Evolutionary conservation across 352 stramenopile genomes (phyloP).

Genomic region (Elongisporangium anandrum): DNA sequence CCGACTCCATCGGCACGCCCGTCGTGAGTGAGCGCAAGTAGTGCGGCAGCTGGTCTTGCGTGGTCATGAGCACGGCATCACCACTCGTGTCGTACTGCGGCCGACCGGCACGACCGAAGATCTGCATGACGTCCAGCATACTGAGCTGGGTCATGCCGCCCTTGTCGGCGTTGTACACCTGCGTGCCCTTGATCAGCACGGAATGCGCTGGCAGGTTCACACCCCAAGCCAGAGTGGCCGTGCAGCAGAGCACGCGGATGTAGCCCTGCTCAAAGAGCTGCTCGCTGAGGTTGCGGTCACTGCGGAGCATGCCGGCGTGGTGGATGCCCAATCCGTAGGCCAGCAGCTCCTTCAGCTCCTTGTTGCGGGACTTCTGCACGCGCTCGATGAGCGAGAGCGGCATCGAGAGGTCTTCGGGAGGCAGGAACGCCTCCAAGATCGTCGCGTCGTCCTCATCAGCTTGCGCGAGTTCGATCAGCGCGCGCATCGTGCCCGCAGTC

Average conservation of each 20-base stretch:
- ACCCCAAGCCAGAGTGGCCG: slow-evolving; percentile 98
- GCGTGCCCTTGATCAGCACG: slow-evolving; percentile 99
- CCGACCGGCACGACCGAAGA: slow-evolving; percentile 97
- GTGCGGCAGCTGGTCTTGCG: slow-evolving; percentile 88
- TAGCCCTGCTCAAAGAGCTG: slow-evolving; percentile 96
- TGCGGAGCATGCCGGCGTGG: slow-evolving; percentile 97
- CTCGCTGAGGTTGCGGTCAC: slow-evolving; percentile 94
- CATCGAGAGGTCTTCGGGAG: slow-evolving; percentile 51
- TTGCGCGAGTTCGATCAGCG: slow-evolving; percentile 88
- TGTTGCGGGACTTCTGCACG: slow-evolving; percentile 93
- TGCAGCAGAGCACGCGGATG: slow-evolving; percentile 98
- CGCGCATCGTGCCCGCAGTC: slow-evolving; percentile 93
- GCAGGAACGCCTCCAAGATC: slow-evolving; percentile 55
- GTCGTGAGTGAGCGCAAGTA: slow-evolving; percentile 96
- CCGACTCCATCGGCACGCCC: slow-evolving; percentile 97
- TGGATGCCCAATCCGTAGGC: slow-evolving; percentile 95
- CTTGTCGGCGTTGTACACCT: slow-evolving; percentile 99
- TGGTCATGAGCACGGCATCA: slow-evolving; percentile 98
- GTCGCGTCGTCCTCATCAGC: slow-evolving; percentile 54
- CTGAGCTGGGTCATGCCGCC: slow-evolving; percentile 96
- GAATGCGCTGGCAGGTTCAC: slow-evolving; percentile 98
- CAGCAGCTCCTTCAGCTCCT: slow-evolving; percentile 94
- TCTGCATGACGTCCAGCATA: slow-evolving; percentile 99
- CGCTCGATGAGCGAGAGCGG: slow-evolving; percentile 49
- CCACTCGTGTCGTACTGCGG: slow-evolving; percentile 99